phyloP scores from a whole-genome alignment of 306 rosid genomes.

The Pachyrhizus erosus region DNA sequence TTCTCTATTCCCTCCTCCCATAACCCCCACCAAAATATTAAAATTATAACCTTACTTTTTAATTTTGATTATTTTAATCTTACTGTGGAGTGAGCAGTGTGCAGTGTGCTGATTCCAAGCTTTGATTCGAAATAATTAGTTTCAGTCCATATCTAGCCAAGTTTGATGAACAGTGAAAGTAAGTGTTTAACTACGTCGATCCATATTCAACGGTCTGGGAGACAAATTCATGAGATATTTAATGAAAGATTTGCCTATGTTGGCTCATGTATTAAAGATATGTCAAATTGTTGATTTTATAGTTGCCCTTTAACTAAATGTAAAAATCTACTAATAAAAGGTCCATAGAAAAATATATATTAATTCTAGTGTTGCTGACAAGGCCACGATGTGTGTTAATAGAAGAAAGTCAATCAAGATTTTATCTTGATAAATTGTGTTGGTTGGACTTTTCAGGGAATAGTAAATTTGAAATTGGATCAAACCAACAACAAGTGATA shows the following conservation, averaged over 20 bases:
- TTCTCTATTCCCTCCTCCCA: neutral
- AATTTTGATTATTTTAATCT: neutral
- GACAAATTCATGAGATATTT: slow-evolving; percentile 27
- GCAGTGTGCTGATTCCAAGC: neutral
- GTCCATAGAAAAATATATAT: neutral
- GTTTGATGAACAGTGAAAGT: neutral
- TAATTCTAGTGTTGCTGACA: slow-evolving; percentile 23
- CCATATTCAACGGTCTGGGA: slow-evolving; percentile 8
- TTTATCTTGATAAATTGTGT: slow-evolving; percentile 26
- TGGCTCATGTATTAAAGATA: neutral
- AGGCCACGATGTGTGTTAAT: slow-evolving; percentile 19
- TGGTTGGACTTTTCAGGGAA: neutral
- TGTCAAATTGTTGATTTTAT: neutral
- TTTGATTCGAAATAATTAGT: neutral
- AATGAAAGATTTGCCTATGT: slow-evolving; percentile 14
- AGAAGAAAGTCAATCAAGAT: neutral
- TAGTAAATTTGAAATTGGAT: neutral
- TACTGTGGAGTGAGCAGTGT: neutral
- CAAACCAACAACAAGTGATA: neutral
- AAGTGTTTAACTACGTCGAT: slow-evolving; percentile 1
- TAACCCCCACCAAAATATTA: slow-evolving; percentile 9
- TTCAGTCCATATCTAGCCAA: neutral
- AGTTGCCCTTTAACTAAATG: neutral
- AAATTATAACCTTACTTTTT: neutral
- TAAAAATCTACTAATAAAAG: neutral